Base-by-base conservation (phyloP, 2,329 filamentous ascomycete genomes). In the Colletotrichum sansevieriae region DNA sequence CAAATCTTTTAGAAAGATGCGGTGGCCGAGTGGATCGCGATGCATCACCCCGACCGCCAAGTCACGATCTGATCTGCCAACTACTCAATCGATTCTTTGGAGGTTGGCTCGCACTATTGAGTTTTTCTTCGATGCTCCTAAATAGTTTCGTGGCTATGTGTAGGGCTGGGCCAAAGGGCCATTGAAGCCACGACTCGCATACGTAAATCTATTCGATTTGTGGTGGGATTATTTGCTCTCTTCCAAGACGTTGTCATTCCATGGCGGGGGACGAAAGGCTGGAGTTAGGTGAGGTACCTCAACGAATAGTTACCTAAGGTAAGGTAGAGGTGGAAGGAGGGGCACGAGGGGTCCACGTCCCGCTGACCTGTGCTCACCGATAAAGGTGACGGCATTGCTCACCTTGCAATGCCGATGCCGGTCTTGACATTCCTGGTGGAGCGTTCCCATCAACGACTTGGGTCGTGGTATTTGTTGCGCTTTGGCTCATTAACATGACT, bases 381-480 rank as follows among this genome's bases (percentile, higher is more conserved):
- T 11, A 39, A 55, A 59, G 61, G 61, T 65, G 46, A 68, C n/a
- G 15, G 39, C 20, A 51, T 25, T n/a, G n/a, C 44, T 64, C 60
- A 65, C 33, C 61, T 65, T 22, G 18, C 46, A 60, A 58, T 54
- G 65, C 65, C 65, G 65, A 68, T 58, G 65, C 61, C 61, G 65
- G 65, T 47, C 15, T 61, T 65, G 20, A 22, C 18, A 49, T 9
- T 47, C 43, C 54, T 11, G 20, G 52, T 54, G 64, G 64, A 47
- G 61, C 61, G 46, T 55, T 54, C 39, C 65, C 15, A 11, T 39
- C n/a, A 15, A 37, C 44, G 20, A 64, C 33, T 52, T 37, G 46
- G 61, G 61, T 52, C 61, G 46, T 33, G 33, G 5, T 46, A 41
- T 55, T n/a, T 55, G 39, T 55, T 55, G n/a, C 11, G 39, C 54